Conservation (phyloP, 805 yeast genomes). For the Millerozyma acaciae region DNA sequence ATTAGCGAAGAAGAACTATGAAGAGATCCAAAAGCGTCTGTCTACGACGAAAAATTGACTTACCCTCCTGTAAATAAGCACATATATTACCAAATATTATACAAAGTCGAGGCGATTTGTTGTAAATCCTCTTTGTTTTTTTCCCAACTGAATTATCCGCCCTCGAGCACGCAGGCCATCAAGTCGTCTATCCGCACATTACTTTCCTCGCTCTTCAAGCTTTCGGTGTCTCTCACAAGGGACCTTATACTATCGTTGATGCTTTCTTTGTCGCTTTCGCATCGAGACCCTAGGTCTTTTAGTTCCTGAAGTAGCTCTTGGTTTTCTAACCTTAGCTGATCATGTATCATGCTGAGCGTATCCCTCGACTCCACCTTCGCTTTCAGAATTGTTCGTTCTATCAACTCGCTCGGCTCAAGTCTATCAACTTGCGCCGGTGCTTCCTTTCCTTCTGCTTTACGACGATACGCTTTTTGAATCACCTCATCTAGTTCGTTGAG, state of each 20-base stretch:
- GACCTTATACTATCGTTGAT: constrained; percentile 18
- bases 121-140: no score
- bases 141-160: neutral
- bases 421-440: constrained; percentile 25
- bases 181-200: constrained; percentile 22
- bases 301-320: constrained; percentile 22
- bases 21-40: constrained; percentile 9
- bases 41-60: neutral
- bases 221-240: constrained; percentile 18
- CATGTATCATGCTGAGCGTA: constrained; percentile 30
- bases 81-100: no score
- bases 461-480: constrained; percentile 36
- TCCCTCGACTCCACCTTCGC: constrained; percentile 20
- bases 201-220: constrained; percentile 14
- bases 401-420: constrained; percentile 27
- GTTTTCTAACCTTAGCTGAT: constrained; percentile 35
- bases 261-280: constrained; percentile 17
- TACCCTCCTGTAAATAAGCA: constrained; percentile 2
- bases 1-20: constrained; percentile 35
- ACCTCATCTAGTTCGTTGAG: constrained; percentile 48
- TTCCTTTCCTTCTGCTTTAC: constrained; percentile 15
- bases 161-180: constrained; percentile 10
- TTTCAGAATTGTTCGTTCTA: constrained; percentile 25
- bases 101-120: no score
- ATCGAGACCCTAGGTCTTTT: constrained; percentile 15